These are phyloP conservation scores for Kodamaea kakaduensis DNA, from an alignment of 805 yeast species.

Conservation along the genomic window DNA sequence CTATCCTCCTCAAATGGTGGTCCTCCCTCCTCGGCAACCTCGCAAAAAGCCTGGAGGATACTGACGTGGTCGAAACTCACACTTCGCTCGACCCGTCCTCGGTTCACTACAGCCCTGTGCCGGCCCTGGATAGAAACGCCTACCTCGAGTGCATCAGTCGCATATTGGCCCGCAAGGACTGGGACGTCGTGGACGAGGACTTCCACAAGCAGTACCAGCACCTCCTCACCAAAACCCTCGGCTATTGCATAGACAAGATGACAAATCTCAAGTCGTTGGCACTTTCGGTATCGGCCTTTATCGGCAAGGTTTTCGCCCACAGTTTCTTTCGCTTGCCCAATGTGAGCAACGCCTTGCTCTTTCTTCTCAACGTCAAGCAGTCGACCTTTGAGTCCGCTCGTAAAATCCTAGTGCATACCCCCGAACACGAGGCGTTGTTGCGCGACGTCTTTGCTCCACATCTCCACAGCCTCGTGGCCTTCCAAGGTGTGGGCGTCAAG, in stretches of 20 bases:
- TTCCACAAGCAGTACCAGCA: constrained; percentile 23
- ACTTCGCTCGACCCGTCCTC: constrained; percentile 4
- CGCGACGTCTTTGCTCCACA: constrained; percentile 24
- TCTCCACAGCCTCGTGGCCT: constrained; percentile 28
- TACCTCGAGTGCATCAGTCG: constrained; percentile 53
- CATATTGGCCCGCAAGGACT: constrained; percentile 44
- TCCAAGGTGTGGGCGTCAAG: constrained; percentile 26
- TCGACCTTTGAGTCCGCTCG: constrained; percentile 28
- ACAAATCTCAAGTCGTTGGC: constrained; percentile 47
- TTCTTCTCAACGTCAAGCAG: constrained; percentile 54
- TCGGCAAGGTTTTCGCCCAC: constrained; percentile 69
- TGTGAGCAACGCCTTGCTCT: constrained; percentile 54
- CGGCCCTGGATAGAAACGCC: constrained; percentile 47
- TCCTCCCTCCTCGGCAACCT: constrained; percentile 33
- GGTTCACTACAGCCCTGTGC: constrained; percentile 22
- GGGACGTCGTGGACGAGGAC: constrained; percentile 32
- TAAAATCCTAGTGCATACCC: not conserved
- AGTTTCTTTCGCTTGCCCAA: constrained; percentile 52
- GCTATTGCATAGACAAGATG: constrained; percentile 47
- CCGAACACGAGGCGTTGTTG: constrained; percentile 3
- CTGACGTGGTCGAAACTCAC: not conserved
- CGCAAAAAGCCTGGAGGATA: not conserved
- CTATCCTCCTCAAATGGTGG: constrained; percentile 51
- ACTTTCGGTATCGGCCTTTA: constrained; percentile 56
- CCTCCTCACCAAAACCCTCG: constrained; percentile 49